Evolutionary conservation across 2,329 filamentous ascomycete species (phyloP).

Genomic region (Lachnellula cervina): DNA sequence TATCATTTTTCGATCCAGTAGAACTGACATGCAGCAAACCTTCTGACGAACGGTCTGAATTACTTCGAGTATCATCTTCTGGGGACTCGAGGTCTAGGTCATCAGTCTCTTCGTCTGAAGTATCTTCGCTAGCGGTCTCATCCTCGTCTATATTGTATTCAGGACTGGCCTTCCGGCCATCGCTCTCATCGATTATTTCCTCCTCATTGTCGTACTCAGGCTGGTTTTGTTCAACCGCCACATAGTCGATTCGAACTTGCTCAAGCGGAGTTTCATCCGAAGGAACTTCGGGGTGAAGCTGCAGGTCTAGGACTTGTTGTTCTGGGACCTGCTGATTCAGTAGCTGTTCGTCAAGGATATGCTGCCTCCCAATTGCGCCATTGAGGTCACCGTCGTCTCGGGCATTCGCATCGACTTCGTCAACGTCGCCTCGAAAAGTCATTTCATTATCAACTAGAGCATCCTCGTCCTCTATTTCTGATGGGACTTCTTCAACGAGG

Average conservation of each 20-base stretch:
- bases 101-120: not conserved
- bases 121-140: not conserved
- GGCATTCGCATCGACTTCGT: not conserved
- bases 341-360: not conserved
- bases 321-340: not conserved
- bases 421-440: not conserved
- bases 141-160: not conserved
- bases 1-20: not conserved
- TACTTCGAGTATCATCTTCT: not conserved
- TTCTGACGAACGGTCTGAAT: not conserved
- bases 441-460: too few relatives aligned
- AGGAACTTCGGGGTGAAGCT: not conserved
- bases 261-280: too few relatives aligned
- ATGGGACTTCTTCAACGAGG: not conserved
- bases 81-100: not conserved
- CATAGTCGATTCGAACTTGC: not conserved
- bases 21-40: not conserved
- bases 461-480: not conserved
- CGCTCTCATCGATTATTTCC: not conserved
- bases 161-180: not conserved
- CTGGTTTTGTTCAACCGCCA: not conserved
- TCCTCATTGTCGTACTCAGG: not conserved
- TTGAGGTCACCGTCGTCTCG: not conserved
- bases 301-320: not conserved
- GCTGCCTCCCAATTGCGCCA: not conserved